A percentile compares a stretch with the other conserved stretches of the same genome.
Conservation (phyloP, 2,329 filamentous ascomycete species). For the Aspergillus quadrilineatus region DNA sequence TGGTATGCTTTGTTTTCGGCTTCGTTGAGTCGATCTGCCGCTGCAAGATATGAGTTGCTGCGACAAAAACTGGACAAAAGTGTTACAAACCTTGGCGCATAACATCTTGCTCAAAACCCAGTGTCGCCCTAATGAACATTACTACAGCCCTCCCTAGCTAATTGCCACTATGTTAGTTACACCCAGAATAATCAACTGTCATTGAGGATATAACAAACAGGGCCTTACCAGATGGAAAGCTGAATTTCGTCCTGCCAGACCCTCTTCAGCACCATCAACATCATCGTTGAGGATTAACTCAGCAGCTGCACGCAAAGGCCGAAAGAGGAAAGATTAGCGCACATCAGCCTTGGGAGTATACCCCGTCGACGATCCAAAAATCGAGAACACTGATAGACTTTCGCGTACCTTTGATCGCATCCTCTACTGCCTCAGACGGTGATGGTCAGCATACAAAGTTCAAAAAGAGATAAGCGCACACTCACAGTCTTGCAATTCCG, state of each 20-base stretch:
- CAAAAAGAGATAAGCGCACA: neutral
- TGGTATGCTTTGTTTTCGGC: slow-evolving; percentile 75
- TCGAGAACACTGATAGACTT: neutral
- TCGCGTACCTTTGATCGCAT: slow-evolving; percentile 45
- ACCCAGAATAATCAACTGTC: neutral
- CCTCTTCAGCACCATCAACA: slow-evolving; percentile 75
- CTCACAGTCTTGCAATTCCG: slow-evolving; percentile 55
- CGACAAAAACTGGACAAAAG: neutral
- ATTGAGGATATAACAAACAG: neutral
- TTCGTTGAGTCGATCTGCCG: slow-evolving; percentile 67
- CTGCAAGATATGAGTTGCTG: slow-evolving; percentile 41
- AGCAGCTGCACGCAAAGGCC: slow-evolving; percentile 50
- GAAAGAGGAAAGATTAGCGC: slow-evolving; percentile 13
- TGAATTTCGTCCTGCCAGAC: slow-evolving; percentile 69
- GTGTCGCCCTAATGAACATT: slow-evolving; percentile 77
- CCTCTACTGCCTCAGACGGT: slow-evolving; percentile 32
- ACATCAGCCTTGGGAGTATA: slow-evolving; percentile 1
- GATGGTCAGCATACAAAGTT: slow-evolving; percentile 21
- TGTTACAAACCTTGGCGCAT: slow-evolving; percentile 67
- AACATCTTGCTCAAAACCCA: slow-evolving; percentile 88
- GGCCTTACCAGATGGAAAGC: slow-evolving; percentile 72
- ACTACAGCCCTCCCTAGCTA: slow-evolving; percentile 77
- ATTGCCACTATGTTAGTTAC: slow-evolving; percentile 9
- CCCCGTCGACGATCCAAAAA: neutral
- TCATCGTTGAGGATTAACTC: slow-evolving; percentile 84